Evolutionary conservation across 108 stramenopile species (phyloP).

Genomic region (Aurantiochytrium sp.): DNA sequence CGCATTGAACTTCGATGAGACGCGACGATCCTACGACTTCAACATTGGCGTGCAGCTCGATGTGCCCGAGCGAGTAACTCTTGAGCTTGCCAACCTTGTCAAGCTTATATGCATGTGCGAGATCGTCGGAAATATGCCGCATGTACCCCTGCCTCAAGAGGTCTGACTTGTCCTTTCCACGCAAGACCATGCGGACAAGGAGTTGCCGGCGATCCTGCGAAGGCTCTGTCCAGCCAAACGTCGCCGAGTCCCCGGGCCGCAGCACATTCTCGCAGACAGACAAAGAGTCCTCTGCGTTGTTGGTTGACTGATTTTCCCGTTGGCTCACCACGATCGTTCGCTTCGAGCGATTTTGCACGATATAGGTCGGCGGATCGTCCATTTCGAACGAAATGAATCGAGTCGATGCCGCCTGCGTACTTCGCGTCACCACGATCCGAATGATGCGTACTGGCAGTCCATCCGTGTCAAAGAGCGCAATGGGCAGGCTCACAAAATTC

Average conservation of each 20-base stretch:
- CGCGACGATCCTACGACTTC: background rate
- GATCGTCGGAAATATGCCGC: background rate
- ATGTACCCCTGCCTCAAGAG: background rate
- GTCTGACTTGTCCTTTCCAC: background rate
- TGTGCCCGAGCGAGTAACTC: no score
- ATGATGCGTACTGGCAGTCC: background rate
- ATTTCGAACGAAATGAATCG: background rate
- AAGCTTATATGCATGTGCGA: background rate
- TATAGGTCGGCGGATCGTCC: background rate
- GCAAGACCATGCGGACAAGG: background rate
- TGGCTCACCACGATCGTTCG: background rate
- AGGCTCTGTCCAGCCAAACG: background rate
- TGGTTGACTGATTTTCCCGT: background rate
- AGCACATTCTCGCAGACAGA: background rate
- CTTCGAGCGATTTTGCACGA: background rate
- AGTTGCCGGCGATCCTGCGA: background rate
- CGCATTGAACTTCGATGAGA: background rate
- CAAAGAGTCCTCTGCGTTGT: background rate
- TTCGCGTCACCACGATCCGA: background rate
- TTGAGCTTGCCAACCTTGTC: background rate
- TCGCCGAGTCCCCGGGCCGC: background rate
- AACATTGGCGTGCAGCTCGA: background rate
- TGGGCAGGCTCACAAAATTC: background rate
- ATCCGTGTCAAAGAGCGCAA: background rate
- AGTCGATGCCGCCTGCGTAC: background rate